These are phyloP conservation scores for Aurinia saxatilis DNA, from an alignment of 345 rosid genomes.

Conservation along the genomic window DNA sequence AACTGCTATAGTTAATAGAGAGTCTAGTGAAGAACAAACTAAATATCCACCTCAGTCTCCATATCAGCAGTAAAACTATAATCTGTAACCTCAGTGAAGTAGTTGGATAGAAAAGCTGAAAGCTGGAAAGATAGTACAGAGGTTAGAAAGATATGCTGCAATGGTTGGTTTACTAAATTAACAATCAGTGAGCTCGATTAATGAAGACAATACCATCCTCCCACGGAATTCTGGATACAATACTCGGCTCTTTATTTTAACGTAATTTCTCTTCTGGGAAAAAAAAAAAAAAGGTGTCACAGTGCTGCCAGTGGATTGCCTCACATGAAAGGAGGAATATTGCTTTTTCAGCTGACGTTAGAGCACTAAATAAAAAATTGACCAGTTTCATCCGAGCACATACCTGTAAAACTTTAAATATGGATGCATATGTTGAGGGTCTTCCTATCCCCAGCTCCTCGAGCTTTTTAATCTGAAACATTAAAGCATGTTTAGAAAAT, in stretches of 20 bases:
- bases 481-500: conserved; percentile 4
- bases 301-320: conserved; percentile 3
- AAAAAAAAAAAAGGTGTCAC: conserved; percentile 10
- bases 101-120: conserved; percentile 85
- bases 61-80: conserved; percentile 97
- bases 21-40: not conserved
- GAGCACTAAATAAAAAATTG: not conserved
- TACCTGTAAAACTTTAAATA: conserved; percentile 85
- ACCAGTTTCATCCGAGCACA: not conserved
- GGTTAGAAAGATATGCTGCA: not conserved
- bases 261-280: conserved; percentile 80
- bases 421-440: conserved; percentile 95
- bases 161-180: conserved; percentile 4
- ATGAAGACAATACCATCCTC: conserved; percentile 67
- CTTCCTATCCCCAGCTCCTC: conserved; percentile 99
- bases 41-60: conserved; percentile 74
- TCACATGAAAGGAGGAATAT: conserved; percentile 11
- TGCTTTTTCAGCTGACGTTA: not conserved
- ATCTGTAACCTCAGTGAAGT: conserved; percentile 89
- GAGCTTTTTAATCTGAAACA: conserved; percentile 75
- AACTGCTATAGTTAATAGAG: not conserved
- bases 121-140: conserved; percentile 44
- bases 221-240: conserved; percentile 93
- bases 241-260: conserved; percentile 56
- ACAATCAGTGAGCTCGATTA: too few species aligned